Conservation (phyloP, 768 basidiomycete species). For the Auricularia sp. region DNA sequence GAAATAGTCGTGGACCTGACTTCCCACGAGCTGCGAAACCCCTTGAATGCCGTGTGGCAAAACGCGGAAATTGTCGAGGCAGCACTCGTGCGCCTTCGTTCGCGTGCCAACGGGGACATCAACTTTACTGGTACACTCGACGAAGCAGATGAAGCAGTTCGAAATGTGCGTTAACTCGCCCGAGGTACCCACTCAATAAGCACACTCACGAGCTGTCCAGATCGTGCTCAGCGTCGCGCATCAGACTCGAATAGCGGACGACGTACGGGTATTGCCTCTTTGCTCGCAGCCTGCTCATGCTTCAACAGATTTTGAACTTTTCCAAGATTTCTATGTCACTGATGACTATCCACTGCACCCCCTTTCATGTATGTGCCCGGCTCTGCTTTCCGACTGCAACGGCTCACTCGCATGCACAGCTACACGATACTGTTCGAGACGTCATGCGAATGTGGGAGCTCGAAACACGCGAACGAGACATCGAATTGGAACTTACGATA, state of each 20-base stretch:
- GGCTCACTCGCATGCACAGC: not conserved
- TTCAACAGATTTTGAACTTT: not conserved
- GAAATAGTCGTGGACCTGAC: not conserved
- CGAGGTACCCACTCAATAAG: too few relatives aligned
- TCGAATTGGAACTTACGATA: not conserved
- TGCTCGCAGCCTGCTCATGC: not conserved
- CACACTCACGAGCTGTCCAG: not conserved
- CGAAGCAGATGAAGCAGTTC: not conserved
- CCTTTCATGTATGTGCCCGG: not conserved
- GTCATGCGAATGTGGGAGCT: not conserved
- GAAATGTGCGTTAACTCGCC: not conserved
- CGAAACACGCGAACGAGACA: not conserved
- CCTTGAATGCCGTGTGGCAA: not conserved
- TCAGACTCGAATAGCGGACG: not conserved
- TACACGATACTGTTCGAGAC: not conserved
- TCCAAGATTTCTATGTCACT: not conserved
- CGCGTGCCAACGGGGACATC: not conserved
- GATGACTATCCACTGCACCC: not conserved
- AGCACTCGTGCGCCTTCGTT: not conserved
- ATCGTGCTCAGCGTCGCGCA: not conserved
- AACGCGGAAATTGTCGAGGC: not conserved
- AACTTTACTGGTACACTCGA: not conserved
- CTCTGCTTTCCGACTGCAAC: too few relatives aligned
- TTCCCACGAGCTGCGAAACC: not conserved
- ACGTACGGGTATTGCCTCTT: not conserved